These are phyloP conservation scores for Rhizophagus sp. DNA, from an alignment of 192 early-diverging fungal genomes.

Conservation along the genomic window DNA sequence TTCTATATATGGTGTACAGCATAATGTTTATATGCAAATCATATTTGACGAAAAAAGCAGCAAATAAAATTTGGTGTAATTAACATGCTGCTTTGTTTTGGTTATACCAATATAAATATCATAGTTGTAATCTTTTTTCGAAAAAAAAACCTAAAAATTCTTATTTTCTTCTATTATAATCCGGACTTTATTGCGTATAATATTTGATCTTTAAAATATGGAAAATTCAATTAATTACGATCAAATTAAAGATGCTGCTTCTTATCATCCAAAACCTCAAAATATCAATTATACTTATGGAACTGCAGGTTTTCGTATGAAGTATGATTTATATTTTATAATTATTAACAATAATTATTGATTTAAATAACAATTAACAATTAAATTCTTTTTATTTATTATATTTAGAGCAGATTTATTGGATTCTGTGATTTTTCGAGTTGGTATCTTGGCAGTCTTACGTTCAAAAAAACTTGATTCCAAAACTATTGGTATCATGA, in stretches of 20 bases:
- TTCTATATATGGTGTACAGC: too few species aligned
- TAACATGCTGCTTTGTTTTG: too few species aligned
- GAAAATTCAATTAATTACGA: slow-evolving; percentile 39
- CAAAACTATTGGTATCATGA: slow-evolving; percentile 91
- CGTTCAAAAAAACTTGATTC: slow-evolving; percentile 87
- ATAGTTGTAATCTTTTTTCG: too few species aligned
- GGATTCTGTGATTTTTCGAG: slow-evolving; percentile 91
- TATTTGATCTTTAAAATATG: slow-evolving; percentile 10
- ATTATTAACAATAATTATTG: too few species aligned
- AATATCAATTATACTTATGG: slow-evolving; percentile 77
- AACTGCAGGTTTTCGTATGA: slow-evolving; percentile 97
- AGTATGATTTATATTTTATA: slow-evolving; percentile 50
- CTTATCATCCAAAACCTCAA: slow-evolving; percentile 72
- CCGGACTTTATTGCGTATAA: background rate
- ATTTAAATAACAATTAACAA: too few species aligned
- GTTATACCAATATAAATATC: too few species aligned
- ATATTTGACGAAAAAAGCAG: too few species aligned
- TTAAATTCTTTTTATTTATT: too few species aligned
- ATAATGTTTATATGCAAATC: too few species aligned
- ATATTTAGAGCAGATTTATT: slow-evolving; percentile 74
- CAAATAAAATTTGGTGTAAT: too few species aligned
- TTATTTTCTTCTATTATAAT: too few species aligned
- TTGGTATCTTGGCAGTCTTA: slow-evolving; percentile 88
- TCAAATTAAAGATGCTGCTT: slow-evolving; percentile 48
- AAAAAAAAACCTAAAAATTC: too few species aligned